A percentile compares a stretch with the other conserved stretches of the same genome.
phyloP scores from a whole-genome alignment of 2,329 filamentous ascomycete genomes.

The Lecanicillium sp. region DNA sequence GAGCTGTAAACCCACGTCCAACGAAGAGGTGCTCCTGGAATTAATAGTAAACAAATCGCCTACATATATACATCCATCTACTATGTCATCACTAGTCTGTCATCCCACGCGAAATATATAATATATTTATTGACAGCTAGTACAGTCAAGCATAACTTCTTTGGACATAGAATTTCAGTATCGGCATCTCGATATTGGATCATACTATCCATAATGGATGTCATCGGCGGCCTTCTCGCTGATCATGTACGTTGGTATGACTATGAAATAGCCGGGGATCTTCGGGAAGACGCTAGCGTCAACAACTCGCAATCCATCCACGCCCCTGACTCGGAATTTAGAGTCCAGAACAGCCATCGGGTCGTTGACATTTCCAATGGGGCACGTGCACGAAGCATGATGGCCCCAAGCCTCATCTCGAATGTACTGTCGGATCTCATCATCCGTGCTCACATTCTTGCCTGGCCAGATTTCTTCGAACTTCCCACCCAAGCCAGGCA shows the following conservation, averaged over 20 bases:
- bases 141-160: too few species aligned
- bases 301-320: constrained; percentile 38
- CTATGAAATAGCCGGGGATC: constrained; percentile 27
- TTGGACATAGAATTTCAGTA: too few species aligned
- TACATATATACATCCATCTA: too few species aligned
- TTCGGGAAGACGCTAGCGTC: constrained; percentile 39
- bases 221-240: constrained; percentile 27
- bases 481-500: constrained; percentile 17
- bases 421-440: constrained; percentile 19
- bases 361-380: constrained; percentile 26
- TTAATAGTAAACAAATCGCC: too few species aligned
- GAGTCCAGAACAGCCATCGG: constrained; percentile 39
- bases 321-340: constrained; percentile 42
- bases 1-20: too few species aligned
- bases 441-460: constrained; percentile 12
- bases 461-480: constrained; percentile 17
- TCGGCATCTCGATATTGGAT: too few species aligned
- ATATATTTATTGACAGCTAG: too few species aligned
- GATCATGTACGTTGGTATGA: constrained; percentile 26
- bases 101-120: too few species aligned
- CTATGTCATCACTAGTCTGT: too few species aligned
- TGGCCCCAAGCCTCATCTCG: constrained; percentile 28
- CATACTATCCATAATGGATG: too few species aligned
- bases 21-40: too few species aligned
- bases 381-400: constrained; percentile 27